These are phyloP conservation scores for Schizosaccharomyces versatilis DNA, from an alignment of 1,139 yeast genomes.

Conservation along the genomic window DNA sequence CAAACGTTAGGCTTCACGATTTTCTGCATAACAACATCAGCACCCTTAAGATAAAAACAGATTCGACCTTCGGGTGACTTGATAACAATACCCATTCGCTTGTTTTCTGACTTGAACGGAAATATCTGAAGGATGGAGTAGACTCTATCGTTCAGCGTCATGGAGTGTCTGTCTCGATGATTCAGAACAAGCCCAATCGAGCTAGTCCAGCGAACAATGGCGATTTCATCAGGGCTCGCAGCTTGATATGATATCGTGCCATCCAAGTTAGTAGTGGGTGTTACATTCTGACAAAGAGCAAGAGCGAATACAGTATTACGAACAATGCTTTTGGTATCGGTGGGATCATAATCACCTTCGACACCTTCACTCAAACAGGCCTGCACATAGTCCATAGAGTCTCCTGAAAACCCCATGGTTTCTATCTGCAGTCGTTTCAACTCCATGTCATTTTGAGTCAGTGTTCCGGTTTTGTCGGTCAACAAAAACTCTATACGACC, in stretches of 20 bases:
- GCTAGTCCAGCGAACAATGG: conserved; percentile 83
- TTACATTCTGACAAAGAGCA: conserved; percentile 88
- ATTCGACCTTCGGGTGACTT: conserved; percentile 26
- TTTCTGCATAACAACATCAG: conserved; percentile 81
- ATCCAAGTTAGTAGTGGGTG: conserved; percentile 45
- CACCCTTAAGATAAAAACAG: conserved; percentile 84
- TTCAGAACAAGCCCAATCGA: conserved; percentile 57
- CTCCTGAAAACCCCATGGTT: conserved; percentile 75
- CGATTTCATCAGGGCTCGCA: conserved; percentile 95
- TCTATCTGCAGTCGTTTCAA: conserved; percentile 83
- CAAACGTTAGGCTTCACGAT: conserved; percentile 78
- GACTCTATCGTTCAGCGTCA: conserved; percentile 36
- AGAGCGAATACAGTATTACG: conserved; percentile 61
- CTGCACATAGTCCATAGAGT: conserved; percentile 70
- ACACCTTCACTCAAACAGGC: conserved; percentile 21
- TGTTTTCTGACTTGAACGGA: conserved; percentile 88
- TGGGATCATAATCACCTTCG: no score
- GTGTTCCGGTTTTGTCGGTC: conserved; percentile 90
- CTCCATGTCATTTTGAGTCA: conserved; percentile 96
- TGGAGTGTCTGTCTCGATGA: conserved; percentile 59
- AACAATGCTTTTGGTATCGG: conserved; percentile 27
- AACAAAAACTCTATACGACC: conserved; percentile 85
- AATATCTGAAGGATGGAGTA: conserved; percentile 43
- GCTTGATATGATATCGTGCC: conserved; percentile 63
- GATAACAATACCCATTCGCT: conserved; percentile 84